These are phyloP conservation scores for Boletus rubropictus DNA, from an alignment of 768 basidiomycete genomes.

Conservation along the genomic window DNA sequence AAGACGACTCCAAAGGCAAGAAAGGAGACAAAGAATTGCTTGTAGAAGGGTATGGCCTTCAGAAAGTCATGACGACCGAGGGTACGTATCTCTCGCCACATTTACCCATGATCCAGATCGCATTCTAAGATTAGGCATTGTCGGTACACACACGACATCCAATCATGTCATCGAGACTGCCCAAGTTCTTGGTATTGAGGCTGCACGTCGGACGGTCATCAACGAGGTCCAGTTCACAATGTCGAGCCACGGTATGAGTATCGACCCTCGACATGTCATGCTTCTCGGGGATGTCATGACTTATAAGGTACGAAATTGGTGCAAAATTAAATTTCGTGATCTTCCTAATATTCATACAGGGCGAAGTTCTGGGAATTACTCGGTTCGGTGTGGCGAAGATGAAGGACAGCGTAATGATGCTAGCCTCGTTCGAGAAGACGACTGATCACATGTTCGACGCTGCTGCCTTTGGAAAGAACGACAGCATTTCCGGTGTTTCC, in stretches of 20 bases:
- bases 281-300: conserved; percentile 97
- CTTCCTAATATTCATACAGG: conserved; percentile 41
- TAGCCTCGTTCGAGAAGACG: conserved; percentile 98
- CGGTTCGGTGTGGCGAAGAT: conserved; percentile 99
- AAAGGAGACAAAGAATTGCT: conserved; percentile 88
- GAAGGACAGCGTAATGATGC: conserved; percentile 99
- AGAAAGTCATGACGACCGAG: conserved; percentile 95
- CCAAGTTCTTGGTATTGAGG: conserved; percentile 96
- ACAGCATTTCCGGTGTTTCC: conserved; percentile 92
- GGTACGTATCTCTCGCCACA: conserved; percentile 41
- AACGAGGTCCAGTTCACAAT: conserved; percentile 98
- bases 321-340: background rate
- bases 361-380: conserved; percentile 96
- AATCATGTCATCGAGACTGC: conserved; percentile 97
- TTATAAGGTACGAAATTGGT: conserved; percentile 64
- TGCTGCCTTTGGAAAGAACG: conserved; percentile 91
- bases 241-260: conserved; percentile 95
- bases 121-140: conserved; percentile 56
- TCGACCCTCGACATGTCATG: conserved; percentile 98
- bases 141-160: conserved; percentile 87
- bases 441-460: conserved; percentile 99
- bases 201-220: conserved; percentile 88
- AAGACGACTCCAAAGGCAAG: conserved; percentile 70
- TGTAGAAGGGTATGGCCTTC: conserved; percentile 94
- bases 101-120: background rate